Evolutionary conservation across 176 grass and related monocot genomes (phyloP).

Genomic region (Rhynchospora breviuscula): DNA sequence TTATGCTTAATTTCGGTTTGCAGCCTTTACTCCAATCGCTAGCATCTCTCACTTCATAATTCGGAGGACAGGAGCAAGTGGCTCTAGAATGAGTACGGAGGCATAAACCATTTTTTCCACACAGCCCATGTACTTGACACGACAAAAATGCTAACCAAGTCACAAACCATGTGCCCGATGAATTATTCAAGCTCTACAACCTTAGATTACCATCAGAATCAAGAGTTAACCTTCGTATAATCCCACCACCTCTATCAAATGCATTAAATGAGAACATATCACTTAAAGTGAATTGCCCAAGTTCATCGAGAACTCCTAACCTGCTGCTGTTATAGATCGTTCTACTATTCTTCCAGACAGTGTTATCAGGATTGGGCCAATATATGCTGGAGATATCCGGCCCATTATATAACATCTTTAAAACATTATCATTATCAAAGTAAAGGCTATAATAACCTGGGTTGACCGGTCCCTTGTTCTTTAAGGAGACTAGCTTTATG

Average conservation of each 20-base stretch:
- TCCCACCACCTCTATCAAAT: conserved; percentile 22
- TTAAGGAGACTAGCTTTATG: conserved; percentile 28
- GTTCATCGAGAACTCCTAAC: not conserved
- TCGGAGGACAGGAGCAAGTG: conserved; percentile 14
- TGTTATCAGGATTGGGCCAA: conserved; percentile 33
- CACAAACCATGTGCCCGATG: not conserved
- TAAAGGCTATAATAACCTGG: conserved; percentile 33
- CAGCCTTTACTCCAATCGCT: conserved; percentile 30
- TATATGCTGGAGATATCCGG: conserved; percentile 35
- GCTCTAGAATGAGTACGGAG: not conserved
- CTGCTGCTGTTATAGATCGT: conserved; percentile 36
- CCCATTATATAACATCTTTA: conserved; percentile 22
- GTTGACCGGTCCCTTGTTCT: not conserved
- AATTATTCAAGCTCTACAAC: conserved; percentile 19
- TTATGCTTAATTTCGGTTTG: conserved; percentile 6
- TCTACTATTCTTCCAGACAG: conserved; percentile 2
- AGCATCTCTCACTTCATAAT: not conserved
- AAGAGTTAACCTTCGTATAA: conserved; percentile 19
- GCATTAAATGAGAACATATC: conserved; percentile 23
- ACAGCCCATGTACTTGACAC: not conserved
- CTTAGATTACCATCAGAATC: conserved; percentile 29
- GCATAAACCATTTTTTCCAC: conserved; percentile 25
- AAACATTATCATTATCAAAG: conserved; percentile 22
- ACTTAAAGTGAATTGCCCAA: conserved; percentile 22
- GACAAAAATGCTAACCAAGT: not conserved